A percentile compares a stretch with the other conserved stretches of the same genome.
phyloP scores from a whole-genome alignment of 768 basidiomycete genomes.

The Mycena haematopus region DNA sequence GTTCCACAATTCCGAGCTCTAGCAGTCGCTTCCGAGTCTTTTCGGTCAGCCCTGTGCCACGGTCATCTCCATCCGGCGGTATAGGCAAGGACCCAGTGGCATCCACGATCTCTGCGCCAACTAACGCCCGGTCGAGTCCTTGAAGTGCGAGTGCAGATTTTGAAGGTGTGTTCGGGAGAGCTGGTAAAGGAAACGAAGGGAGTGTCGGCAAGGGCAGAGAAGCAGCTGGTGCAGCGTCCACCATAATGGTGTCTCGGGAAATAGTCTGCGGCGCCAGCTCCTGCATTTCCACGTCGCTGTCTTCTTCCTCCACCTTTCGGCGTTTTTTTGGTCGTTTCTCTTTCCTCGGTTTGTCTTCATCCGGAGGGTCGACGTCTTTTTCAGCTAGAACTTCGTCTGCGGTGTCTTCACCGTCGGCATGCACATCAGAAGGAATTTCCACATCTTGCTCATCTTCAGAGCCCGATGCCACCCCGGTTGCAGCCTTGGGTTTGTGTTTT shows the following conservation, averaged over 20 bases:
- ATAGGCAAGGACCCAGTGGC: slow-evolving; percentile 56
- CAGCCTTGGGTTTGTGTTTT: slow-evolving; percentile 47
- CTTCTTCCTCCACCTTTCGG: slow-evolving; percentile 41
- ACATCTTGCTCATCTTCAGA: slow-evolving; percentile 34
- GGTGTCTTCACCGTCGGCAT: slow-evolving; percentile 30
- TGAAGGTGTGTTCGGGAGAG: slow-evolving; percentile 71
- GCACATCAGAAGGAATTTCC: slow-evolving; percentile 33
- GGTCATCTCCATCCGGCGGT: slow-evolving; percentile 44
- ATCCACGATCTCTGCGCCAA: slow-evolving; percentile 73
- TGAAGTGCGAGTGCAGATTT: slow-evolving; percentile 75
- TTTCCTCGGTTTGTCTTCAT: slow-evolving; percentile 24
- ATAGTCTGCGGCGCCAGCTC: slow-evolving; percentile 30
- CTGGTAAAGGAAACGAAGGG: slow-evolving; percentile 73
- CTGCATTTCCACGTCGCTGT: slow-evolving; percentile 32
- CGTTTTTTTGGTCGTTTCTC: slow-evolving; percentile 51
- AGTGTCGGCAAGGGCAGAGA: slow-evolving; percentile 48
- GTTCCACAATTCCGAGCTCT: slow-evolving; percentile 81
- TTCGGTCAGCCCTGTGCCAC: slow-evolving; percentile 59
- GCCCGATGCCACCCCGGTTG: slow-evolving; percentile 25
- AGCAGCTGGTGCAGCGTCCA: slow-evolving; percentile 24
- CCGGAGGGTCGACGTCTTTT: slow-evolving; percentile 25
- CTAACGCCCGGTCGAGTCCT: slow-evolving; percentile 76
- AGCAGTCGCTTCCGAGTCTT: slow-evolving; percentile 66
- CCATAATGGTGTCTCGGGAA: slow-evolving; percentile 21
- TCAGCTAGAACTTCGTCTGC: slow-evolving; percentile 28